Evolutionary conservation across 768 basidiomycete genomes (phyloP).

Genomic region (Mycena crocata): DNA sequence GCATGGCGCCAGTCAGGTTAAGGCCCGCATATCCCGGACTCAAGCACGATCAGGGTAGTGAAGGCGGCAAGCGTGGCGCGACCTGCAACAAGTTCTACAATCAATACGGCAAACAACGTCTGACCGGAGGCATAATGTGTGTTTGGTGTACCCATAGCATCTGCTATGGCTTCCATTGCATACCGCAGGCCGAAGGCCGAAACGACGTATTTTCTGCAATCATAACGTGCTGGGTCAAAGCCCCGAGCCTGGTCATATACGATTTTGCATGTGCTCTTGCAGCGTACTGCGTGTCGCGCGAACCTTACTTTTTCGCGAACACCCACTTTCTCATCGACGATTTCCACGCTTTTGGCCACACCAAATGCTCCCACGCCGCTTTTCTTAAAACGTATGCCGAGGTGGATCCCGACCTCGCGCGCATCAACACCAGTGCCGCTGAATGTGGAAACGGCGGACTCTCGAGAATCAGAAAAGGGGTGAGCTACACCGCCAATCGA

Average conservation of each 20-base stretch:
- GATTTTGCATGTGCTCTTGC: conserved; percentile 45
- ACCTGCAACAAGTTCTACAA: conserved; percentile 44
- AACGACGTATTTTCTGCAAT: conserved; percentile 55
- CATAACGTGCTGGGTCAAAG: conserved; percentile 44
- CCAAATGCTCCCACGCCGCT: conserved; percentile 40
- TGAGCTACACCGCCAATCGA: too few species aligned
- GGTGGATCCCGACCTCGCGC: conserved; percentile 37
- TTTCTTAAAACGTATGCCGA: conserved; percentile 35
- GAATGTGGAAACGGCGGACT: conserved; percentile 47
- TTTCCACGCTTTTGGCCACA: conserved; percentile 44
- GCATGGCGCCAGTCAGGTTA: conserved; percentile 42
- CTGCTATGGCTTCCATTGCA: conserved; percentile 49
- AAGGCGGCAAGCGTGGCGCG: conserved; percentile 24
- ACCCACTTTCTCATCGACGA: conserved; percentile 45
- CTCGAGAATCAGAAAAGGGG: conserved; percentile 40
- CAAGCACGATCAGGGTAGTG: conserved; percentile 34
- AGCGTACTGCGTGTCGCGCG: conserved; percentile 46
- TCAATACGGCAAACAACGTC: conserved; percentile 39
- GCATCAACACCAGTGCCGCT: conserved; percentile 46
- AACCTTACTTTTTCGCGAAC: conserved; percentile 42
- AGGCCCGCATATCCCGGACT: conserved; percentile 43
- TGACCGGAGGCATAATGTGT: conserved; percentile 46
- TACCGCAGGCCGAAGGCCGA: conserved; percentile 48
- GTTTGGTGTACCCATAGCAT: conserved; percentile 48
- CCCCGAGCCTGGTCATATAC: conserved; percentile 43